Base-by-base conservation (phyloP, 306 rosid genomes). In the Prosopis cineraria region DNA sequence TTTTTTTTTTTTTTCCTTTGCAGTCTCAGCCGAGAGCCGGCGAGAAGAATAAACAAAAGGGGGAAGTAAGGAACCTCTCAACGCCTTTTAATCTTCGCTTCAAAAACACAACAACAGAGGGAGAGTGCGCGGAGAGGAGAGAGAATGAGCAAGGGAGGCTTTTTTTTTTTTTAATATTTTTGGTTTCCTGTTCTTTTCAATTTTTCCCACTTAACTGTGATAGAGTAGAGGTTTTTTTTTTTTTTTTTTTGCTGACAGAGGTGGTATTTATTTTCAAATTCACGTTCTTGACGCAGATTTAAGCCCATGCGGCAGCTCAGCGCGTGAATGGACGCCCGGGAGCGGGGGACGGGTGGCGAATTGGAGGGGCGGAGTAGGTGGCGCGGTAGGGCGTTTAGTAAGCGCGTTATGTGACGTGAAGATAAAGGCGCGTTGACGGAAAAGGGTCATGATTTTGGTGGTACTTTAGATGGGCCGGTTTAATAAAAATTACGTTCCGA, bases 11-110 rank as follows among this genome's bases (percentile, higher is more conserved):
- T 30, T 4, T 20, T n/a, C n/a, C n/a, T n/a, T 31, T n/a, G 39
- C 48, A 3, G 50, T 41, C 80, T 59, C 30, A 3, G 74, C 68
- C 44, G 47, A 62, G 53, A 73, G 89, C 89, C 89, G 87, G 87
- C 85, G 77, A 80, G 83, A 39, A 72, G 8, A 75, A 75, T 30
- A 66, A 76, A 65, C 37, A 58, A 82, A 73, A 76, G 59, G 30
- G 36, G 63, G 55, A 63, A 13, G 64, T 34, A 45, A 19, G 11
- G 76, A 73, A 60, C 75, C 48, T 83, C 83, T 27, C 48, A 62
- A 62, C 65, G 69, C 30, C 70, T 59, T 77, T 82, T 80, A 80
- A 86, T 83, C 76, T 83, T 86, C 31, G 81, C 89, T 86, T 86
- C 85, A 78, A 77, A 86, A 83, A 80, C 83, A 83, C 87, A 69